These are phyloP conservation scores for Glycine soja DNA, from an alignment of 306 rosid genomes.

Conservation along the genomic window DNA sequence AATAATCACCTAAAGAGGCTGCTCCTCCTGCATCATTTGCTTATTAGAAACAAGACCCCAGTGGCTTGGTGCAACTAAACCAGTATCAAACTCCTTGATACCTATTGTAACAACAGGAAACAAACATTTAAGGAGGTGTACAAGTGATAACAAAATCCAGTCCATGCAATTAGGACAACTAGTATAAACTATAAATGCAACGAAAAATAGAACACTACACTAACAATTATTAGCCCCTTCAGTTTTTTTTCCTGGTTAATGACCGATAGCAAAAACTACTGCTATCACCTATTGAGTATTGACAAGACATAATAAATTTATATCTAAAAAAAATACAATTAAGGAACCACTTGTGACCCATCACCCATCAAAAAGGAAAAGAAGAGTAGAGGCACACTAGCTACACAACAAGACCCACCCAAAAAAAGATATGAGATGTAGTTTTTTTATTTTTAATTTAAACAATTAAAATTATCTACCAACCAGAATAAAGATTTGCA, in stretches of 20 bases:
- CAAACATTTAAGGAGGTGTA: slow-evolving; percentile 35
- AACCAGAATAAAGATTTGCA: neutral
- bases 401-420: neutral
- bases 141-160: slow-evolving; percentile 11
- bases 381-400: neutral
- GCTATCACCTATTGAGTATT: neutral
- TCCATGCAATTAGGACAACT: slow-evolving; percentile 29
- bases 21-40: slow-evolving; percentile 99
- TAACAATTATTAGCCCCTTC: slow-evolving; percentile 12
- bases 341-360: slow-evolving; percentile 2
- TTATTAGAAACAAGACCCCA: slow-evolving; percentile 99
- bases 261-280: slow-evolving; percentile 9
- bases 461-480: slow-evolving; percentile 22
- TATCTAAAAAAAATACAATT: neutral
- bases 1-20: slow-evolving; percentile 86
- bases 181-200: neutral
- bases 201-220: slow-evolving; percentile 15
- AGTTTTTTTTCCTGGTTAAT: neutral
- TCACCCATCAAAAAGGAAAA: slow-evolving; percentile 9
- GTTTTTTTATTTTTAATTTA: slow-evolving; percentile 5
- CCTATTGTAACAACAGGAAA: slow-evolving; percentile 56
- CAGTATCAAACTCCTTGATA: slow-evolving; percentile 98
- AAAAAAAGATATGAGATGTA: neutral
- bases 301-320: neutral
- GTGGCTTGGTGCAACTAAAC: slow-evolving; percentile 98